Base-by-base conservation (phyloP, 352 stramenopile species). In the Elongisporangium anandrum region DNA sequence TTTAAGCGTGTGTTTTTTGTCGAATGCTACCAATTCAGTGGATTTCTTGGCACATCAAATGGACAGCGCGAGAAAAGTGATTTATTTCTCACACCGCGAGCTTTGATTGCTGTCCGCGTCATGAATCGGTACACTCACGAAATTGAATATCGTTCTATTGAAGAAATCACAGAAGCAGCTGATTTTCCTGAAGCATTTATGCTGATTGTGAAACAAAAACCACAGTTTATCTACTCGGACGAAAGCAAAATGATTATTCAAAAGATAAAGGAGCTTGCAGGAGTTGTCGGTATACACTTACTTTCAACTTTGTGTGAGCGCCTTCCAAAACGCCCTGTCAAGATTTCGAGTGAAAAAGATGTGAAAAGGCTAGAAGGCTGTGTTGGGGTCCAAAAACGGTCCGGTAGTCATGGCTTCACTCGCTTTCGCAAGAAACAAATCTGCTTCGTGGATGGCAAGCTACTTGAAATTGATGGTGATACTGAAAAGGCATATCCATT, bases 201-300 rank as follows among this genome's bases (percentile, higher is more conserved):
- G 0, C 52, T 94, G 10, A 79, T 64, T 1, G 52, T 82, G 15
- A 81, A 82, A 53, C 73, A 72, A n/a, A 90, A 90, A 53, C 26
- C 85, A 39, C 79, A 85, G 54, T 92, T 89, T 52, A 58, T 94
- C 15, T 92, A 92, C 56, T 90, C 80, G 0, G 81, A 90, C 26
- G 76, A 88, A 38, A 72, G 64, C 20, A 63, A 64, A 12, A 64
- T 77, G 21, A 88, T 94, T 12, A 50, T 92, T 6, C 65, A 87
- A 23, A 87, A 82, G 57, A 75, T 92, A 60, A 79, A 73, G 41
- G 63, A 74, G 12, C 65, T 92, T 16, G 76, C 84, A 50, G 84
- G 84, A 47, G 66, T 86, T 21, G 82, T 94, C 23, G 84, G 84
- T 5, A 85, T 89, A 10, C 69, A 75, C 55, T 57, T 94, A 38